Conservation (phyloP, 805 yeast genomes). For the Suhomyces tanzawaensis region DNA sequence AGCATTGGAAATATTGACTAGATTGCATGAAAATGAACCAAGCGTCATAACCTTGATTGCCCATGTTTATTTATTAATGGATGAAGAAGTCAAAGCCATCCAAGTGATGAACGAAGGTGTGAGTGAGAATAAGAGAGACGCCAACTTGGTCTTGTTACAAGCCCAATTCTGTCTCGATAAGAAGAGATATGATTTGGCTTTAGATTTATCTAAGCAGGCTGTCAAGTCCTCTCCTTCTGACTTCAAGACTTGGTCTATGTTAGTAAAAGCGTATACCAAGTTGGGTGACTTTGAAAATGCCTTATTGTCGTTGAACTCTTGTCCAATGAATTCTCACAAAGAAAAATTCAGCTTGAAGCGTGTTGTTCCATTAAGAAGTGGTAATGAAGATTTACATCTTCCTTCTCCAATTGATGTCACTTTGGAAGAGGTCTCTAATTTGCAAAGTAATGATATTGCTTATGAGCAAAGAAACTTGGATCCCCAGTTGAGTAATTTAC, state of each 20-base stretch:
- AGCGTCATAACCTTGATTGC: slow-evolving; percentile 59
- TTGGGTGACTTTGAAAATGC: slow-evolving; percentile 70
- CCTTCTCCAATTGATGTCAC: slow-evolving; percentile 77
- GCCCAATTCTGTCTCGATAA: slow-evolving; percentile 56
- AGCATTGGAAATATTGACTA: slow-evolving; percentile 57
- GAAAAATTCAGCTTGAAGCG: slow-evolving; percentile 64
- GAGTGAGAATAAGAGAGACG: slow-evolving; percentile 48
- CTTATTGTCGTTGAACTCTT: slow-evolving; percentile 67
- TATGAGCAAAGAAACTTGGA: slow-evolving; percentile 66
- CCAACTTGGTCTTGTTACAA: slow-evolving; percentile 53
- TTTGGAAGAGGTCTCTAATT: slow-evolving; percentile 62
- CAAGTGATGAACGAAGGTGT: slow-evolving; percentile 52
- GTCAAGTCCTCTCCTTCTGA: slow-evolving; percentile 74
- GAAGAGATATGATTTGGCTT: slow-evolving; percentile 53
- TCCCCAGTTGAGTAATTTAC: slow-evolving; percentile 57
- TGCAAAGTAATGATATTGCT: slow-evolving; percentile 63
- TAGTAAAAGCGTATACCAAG: slow-evolving; percentile 62
- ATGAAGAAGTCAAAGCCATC: slow-evolving; percentile 61
- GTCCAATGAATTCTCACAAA: slow-evolving; percentile 77
- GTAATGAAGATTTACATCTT: slow-evolving; percentile 58
- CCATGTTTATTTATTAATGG: slow-evolving; percentile 48
- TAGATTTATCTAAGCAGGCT: slow-evolving; percentile 58
- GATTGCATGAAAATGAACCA: slow-evolving; percentile 52
- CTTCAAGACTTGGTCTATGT: slow-evolving; percentile 68
- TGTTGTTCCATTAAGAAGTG: slow-evolving; percentile 49